Conservation (phyloP, 352 stramenopile genomes). For the Globisporangium carolinianum region DNA sequence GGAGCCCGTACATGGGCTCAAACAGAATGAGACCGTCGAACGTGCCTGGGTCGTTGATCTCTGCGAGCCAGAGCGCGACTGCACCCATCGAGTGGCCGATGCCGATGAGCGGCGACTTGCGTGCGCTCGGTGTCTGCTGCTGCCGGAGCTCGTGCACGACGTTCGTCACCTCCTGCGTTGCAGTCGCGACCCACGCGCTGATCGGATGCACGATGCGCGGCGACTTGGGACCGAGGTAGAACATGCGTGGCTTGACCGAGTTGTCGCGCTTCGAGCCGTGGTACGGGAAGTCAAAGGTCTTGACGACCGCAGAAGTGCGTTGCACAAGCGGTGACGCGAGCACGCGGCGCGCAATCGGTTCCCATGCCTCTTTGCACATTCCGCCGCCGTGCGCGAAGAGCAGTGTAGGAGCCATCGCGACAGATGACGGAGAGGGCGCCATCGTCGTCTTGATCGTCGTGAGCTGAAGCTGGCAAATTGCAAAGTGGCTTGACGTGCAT, state of each 20-base stretch:
- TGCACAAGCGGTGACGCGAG: slow-evolving; percentile 3
- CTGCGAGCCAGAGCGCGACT: slow-evolving; percentile 26
- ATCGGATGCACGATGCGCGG: slow-evolving; percentile 31
- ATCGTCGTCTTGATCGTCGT: too few relatives aligned
- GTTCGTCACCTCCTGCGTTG: slow-evolving; percentile 11
- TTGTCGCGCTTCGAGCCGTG: slow-evolving; percentile 34
- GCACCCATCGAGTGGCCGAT: slow-evolving; percentile 47
- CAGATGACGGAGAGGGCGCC: too few relatives aligned
- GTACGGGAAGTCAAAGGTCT: slow-evolving; percentile 30
- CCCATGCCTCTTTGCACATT: slow-evolving; percentile 47
- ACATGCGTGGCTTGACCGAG: slow-evolving; percentile 14
- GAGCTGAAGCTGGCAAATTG: too few relatives aligned
- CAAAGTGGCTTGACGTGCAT: too few relatives aligned
- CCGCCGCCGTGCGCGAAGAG: slow-evolving; percentile 15
- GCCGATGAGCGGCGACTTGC: slow-evolving; percentile 28
- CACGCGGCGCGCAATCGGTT: slow-evolving; percentile 31
- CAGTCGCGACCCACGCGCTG: slow-evolving; percentile 17
- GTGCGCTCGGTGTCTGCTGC: not conserved
- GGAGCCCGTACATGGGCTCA: slow-evolving; percentile 29
- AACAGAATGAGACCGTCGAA: slow-evolving; percentile 41
- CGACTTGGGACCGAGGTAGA: slow-evolving; percentile 6
- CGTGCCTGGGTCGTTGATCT: slow-evolving; percentile 25
- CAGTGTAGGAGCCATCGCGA: not conserved
- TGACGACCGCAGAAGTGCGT: not conserved
- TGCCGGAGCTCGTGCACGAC: slow-evolving; percentile 10